Base-by-base conservation (phyloP, 1,284 basidiomycete genomes). In the Naganishia sp. region DNA sequence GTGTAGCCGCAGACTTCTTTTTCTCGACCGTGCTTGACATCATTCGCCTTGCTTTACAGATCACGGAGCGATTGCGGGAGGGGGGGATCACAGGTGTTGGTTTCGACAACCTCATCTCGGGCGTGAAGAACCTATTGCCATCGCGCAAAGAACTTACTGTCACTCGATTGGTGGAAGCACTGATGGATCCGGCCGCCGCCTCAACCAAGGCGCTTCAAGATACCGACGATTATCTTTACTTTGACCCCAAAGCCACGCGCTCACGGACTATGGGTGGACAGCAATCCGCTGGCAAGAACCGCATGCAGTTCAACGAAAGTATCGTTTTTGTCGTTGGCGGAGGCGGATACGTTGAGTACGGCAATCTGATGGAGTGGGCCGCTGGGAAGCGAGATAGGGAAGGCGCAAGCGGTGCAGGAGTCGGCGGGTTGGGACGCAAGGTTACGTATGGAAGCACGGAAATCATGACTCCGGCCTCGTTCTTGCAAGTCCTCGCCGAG, bases 71-170 rank as follows among this genome's bases (percentile, higher is more conserved):
- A 52, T 82, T 99, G 68, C 92, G 96, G 80, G 95, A 97, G 77
- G 90, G 92, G 43, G 93, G 93, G 25, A 80, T 85, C 72, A 79
- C 79, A 53, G 80, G 80, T n/a, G 82, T 81, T 21, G 82, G 82
- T 0, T 83, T 96, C 46, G 95, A 99, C 76, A 95, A 96, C 77
- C 83, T 99, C 13, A 91, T 99, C 66, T 94, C 94, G 1, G 95
- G 94, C 35, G 96, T 99, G 68, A 97, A 97, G 80, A 98, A 97
- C 81, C 95, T 99, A 83, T 81, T 99, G 15, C 96, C 96, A 0
- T 89, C 91, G 0, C 92, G 93, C 76, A 99, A 99, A 80, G 87
- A 97, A 66, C 85, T 97, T 49, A 89, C 92, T 9, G 87, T 97
- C 53, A 98, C 96, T 0, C 87, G 95, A 7, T 83, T 99, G 28